Conservation (phyloP, 2,329 filamentous ascomycete genomes). For the Beauveria sp. region DNA sequence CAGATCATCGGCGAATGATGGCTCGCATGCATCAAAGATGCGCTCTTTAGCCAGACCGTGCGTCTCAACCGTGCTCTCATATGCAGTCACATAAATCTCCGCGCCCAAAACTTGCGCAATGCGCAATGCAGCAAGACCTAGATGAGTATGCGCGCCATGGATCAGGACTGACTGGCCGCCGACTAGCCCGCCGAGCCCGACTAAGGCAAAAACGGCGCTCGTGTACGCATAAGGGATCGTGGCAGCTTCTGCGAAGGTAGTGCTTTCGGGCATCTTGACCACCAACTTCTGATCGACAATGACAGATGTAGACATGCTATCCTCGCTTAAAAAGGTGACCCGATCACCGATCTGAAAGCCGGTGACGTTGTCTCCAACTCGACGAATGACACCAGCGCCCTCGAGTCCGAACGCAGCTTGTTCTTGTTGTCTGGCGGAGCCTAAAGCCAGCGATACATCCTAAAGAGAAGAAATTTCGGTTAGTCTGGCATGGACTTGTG, state of each 20-base stretch:
- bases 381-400: neutral
- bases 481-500: neutral
- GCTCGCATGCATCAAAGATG: neutral
- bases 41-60: neutral
- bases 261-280: neutral
- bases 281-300: neutral
- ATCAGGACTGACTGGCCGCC: neutral
- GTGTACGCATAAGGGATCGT: neutral
- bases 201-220: neutral
- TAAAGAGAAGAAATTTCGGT: neutral
- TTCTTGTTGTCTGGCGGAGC: neutral
- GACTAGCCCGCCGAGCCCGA: neutral
- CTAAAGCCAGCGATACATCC: neutral
- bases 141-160: neutral
- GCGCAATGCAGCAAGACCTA: neutral
- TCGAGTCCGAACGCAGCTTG: neutral
- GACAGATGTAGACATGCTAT: neutral
- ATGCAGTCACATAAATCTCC: neutral
- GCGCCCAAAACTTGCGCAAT: neutral
- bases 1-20: neutral
- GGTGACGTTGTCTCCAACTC: neutral
- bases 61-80: neutral
- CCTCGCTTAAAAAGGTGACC: neutral
- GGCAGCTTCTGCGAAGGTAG: neutral
- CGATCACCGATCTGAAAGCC: neutral